phyloP scores from a whole-genome alignment of 2,329 filamentous ascomycete genomes.

The Pseudopyrenochaeta lycopersici region DNA sequence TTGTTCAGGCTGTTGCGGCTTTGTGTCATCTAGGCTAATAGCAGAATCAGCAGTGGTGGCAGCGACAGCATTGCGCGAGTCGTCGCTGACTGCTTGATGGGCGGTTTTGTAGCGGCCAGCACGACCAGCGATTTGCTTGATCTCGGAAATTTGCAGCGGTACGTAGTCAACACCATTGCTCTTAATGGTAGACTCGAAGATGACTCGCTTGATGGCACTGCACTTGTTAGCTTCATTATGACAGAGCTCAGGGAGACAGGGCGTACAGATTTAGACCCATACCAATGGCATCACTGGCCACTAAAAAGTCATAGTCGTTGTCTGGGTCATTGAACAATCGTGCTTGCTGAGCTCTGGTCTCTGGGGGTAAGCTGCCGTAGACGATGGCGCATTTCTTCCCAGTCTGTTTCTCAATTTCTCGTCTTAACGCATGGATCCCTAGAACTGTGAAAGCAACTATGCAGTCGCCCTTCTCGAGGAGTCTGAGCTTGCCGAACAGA shows the following conservation, averaged over 20 bases:
- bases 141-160: slow-evolving; percentile 74
- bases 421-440: slow-evolving; percentile 81
- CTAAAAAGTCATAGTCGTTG: slow-evolving; percentile 94
- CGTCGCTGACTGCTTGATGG: slow-evolving; percentile 57
- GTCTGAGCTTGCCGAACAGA: slow-evolving; percentile 70
- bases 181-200: slow-evolving; percentile 84
- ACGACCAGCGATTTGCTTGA: slow-evolving; percentile 94
- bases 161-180: slow-evolving; percentile 68
- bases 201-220: slow-evolving; percentile 81
- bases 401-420: slow-evolving; percentile 77
- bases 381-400: slow-evolving; percentile 87
- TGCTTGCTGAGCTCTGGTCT: slow-evolving; percentile 91
- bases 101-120: slow-evolving; percentile 87
- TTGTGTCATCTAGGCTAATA: slow-evolving; percentile 30
- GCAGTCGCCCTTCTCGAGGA: slow-evolving; percentile 87
- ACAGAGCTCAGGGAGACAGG: background rate
- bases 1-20: slow-evolving; percentile 5
- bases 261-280: slow-evolving; percentile 93
- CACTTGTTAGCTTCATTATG: slow-evolving; percentile 21
- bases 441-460: slow-evolving; percentile 87
- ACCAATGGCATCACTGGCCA: slow-evolving; percentile 94
- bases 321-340: slow-evolving; percentile 92
- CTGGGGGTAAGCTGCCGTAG: slow-evolving; percentile 89
- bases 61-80: slow-evolving; percentile 17
- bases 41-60: slow-evolving; percentile 13